Conservation (phyloP, 148 eudicot species). For the Beta vulgaris region DNA sequence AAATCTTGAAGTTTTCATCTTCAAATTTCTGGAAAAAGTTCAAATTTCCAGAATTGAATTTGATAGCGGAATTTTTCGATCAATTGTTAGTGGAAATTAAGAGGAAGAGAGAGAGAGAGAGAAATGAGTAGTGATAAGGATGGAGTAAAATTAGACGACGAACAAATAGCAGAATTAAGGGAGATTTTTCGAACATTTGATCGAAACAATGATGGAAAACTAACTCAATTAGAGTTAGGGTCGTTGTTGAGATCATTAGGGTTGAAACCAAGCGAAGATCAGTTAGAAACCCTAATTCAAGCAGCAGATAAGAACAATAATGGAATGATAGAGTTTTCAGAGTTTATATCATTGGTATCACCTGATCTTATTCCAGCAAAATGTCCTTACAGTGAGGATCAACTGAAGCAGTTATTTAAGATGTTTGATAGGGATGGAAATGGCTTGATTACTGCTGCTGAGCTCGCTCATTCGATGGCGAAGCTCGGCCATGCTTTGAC, state of each 20-base stretch:
- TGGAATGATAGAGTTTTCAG: conserved; percentile 48
- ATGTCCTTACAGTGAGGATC: conserved; percentile 45
- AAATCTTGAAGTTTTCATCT: background rate
- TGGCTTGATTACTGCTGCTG: conserved; percentile 45
- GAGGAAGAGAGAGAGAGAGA: background rate
- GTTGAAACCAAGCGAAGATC: conserved; percentile 42
- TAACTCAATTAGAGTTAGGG: conserved; percentile 44
- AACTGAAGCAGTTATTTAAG: conserved; percentile 34
- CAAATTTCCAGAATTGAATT: too few relatives aligned
- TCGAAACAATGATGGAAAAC: conserved; percentile 44
- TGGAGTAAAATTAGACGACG: conserved; percentile 42
- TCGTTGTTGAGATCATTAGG: conserved; percentile 44
- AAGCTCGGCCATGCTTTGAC: conserved; percentile 47
- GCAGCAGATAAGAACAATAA: conserved; percentile 50
- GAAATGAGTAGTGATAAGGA: conserved; percentile 35
- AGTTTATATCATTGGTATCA: conserved; percentile 42
- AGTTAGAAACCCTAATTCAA: conserved; percentile 39
- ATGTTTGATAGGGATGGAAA: conserved; percentile 48
- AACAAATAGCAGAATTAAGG: conserved; percentile 44
- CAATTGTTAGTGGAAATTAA: background rate
- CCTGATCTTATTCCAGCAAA: conserved; percentile 51
- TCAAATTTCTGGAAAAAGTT: background rate
- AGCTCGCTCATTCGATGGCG: conserved; percentile 50
- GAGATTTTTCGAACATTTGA: conserved; percentile 46
- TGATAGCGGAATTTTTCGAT: background rate